Evolutionary conservation across 257 asterid species (phyloP).

Genomic region (Primulina tabacum): DNA sequence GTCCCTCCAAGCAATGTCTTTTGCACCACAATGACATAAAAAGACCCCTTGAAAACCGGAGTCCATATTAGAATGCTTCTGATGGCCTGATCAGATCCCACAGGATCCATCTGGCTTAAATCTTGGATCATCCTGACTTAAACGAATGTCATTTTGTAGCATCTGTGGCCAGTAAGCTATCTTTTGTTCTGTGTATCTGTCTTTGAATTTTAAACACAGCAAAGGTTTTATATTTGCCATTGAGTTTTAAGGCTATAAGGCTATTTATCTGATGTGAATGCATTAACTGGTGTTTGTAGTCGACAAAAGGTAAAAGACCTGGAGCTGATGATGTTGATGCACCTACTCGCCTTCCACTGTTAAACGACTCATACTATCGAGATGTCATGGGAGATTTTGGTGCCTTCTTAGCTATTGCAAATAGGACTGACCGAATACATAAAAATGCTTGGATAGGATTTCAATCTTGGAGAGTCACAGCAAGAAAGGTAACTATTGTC

Average conservation of each 20-base stretch:
- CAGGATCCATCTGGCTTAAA: not conserved
- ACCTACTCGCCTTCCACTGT: slow-evolving; percentile 81
- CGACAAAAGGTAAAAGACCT: slow-evolving; percentile 72
- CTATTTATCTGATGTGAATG: slow-evolving; percentile 28
- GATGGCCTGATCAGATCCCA: not conserved
- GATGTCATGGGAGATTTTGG: slow-evolving; percentile 80
- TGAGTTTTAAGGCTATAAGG: too few relatives aligned
- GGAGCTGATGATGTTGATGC: slow-evolving; percentile 85
- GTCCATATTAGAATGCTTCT: not conserved
- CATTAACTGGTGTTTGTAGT: slow-evolving; percentile 44
- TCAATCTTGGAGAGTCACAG: slow-evolving; percentile 96
- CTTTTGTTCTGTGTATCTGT: not conserved
- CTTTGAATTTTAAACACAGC: not conserved
- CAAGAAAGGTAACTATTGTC: slow-evolving; percentile 52
- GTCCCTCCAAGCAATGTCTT: not conserved
- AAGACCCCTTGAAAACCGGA: not conserved
- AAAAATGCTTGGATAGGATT: slow-evolving; percentile 98
- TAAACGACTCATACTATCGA: slow-evolving; percentile 66
- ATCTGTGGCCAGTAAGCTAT: not conserved
- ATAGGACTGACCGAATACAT: slow-evolving; percentile 84
- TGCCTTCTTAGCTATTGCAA: slow-evolving; percentile 88
- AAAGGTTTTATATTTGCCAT: not conserved
- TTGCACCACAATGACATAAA: not conserved
- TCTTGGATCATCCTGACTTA: not conserved
- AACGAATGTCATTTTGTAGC: not conserved